phyloP scores from a whole-genome alignment of 2,329 filamentous ascomycete genomes.

The Sarocladium brachiariae region DNA sequence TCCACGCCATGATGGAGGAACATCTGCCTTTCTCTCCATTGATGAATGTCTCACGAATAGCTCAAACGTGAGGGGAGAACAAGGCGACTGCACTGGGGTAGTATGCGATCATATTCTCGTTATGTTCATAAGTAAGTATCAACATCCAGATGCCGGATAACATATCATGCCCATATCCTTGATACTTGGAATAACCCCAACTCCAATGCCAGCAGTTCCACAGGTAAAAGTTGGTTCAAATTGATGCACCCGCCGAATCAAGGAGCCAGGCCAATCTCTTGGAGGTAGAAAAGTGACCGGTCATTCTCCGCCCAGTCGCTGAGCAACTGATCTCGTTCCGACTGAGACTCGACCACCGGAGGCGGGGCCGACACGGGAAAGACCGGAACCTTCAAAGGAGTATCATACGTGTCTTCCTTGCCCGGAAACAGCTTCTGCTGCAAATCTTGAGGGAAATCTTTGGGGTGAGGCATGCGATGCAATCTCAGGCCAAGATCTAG shows the following conservation, averaged over 20 bases:
- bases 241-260: not conserved
- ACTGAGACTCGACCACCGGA: not conserved
- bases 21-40: too few species aligned
- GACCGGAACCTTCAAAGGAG: not conserved
- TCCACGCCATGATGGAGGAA: too few species aligned
- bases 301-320: not conserved
- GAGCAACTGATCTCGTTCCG: not conserved
- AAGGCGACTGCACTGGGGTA: too few species aligned
- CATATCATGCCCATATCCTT: too few species aligned
- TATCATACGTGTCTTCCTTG: not conserved
- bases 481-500: not conserved
- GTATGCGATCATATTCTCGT: too few species aligned
- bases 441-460: not conserved
- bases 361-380: not conserved
- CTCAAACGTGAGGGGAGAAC: too few species aligned
- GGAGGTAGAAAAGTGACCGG: slow-evolving; percentile 1
- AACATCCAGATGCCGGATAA: too few species aligned
- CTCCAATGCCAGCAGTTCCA: too few species aligned
- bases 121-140: too few species aligned
- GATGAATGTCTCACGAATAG: too few species aligned
- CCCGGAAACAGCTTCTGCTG: not conserved
- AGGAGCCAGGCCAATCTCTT: not conserved
- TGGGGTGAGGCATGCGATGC: not conserved
- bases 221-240: too few species aligned
- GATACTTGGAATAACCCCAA: too few species aligned